These are phyloP conservation scores for Rhizophagus sp. DNA, from an alignment of 192 early-diverging fungal genomes.

Conservation along the genomic window DNA sequence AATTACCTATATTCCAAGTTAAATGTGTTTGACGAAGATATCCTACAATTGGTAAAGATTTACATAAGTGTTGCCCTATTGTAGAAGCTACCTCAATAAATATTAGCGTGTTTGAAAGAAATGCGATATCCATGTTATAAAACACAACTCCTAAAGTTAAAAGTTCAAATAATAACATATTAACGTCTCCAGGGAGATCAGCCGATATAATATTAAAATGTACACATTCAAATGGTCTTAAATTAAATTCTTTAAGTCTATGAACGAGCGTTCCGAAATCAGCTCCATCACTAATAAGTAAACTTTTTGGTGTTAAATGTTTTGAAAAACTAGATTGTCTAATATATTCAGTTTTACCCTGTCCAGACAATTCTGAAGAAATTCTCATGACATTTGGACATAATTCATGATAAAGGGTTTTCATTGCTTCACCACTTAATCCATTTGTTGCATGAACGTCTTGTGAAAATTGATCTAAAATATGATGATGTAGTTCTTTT, in stretches of 20 bases:
- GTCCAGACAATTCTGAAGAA: conserved; percentile 28
- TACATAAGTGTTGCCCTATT: conserved; percentile 6
- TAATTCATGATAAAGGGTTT: conserved; percentile 3
- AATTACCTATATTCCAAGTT: conserved; percentile 10
- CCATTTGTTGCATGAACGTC: not conserved
- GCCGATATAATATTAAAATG: conserved; percentile 25
- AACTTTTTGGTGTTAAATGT: not conserved
- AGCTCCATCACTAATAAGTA: conserved; percentile 22
- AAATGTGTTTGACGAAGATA: not conserved
- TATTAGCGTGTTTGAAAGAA: not conserved
- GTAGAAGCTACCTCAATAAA: conserved; percentile 31
- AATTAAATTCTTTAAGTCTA: conserved; percentile 8
- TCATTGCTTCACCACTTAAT: conserved; percentile 8
- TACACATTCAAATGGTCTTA: conserved; percentile 12
- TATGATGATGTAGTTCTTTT: conserved; percentile 26
- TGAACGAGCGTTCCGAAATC: conserved; percentile 2
- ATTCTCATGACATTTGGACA: conserved; percentile 14
- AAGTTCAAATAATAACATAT: not conserved
- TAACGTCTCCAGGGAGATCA: conserved; percentile 7
- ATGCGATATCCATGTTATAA: not conserved
- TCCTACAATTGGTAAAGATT: conserved; percentile 5
- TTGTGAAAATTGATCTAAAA: not conserved
- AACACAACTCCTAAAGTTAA: conserved; percentile 22
- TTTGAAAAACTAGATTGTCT: not conserved
- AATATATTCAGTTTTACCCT: conserved; percentile 28